Evolutionary conservation across 177 flowering plant species (phyloP), one percentile per base, ranked within the genome.

Genomic region (Vitis hybrid): DNA sequence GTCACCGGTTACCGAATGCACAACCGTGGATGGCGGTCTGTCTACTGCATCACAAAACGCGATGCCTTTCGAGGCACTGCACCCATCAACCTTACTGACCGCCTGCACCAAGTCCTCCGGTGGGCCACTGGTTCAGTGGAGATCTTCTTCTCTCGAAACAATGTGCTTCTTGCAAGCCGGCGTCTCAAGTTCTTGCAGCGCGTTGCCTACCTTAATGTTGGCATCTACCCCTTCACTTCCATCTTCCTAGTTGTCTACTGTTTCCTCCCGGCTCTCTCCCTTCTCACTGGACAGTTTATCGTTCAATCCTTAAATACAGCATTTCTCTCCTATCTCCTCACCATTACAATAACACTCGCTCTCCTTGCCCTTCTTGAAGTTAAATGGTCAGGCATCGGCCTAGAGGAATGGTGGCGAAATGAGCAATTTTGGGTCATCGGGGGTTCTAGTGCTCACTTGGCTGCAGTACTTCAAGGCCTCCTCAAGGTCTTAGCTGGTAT

Each of bases 51-150:
- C 53, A 89, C 95, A 22, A 87, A 84, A 71, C 86, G 91, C 0
- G 93, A 89, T 22, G 95, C 95, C 1, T 90, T 90, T 61, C 85
- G 91, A 1, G 95, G 95, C 53, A 75, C 88, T 0, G 95, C 95
- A 2, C 95, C 95, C 0, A 90, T 90, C 65, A 90, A 90, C 70
- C 84, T 90, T 7, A 89, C 95, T 0, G 95, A 90, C 64, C 82
- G 95, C 0, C 86, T 89, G 9, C 92, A 90, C 73, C 95, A 90
- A 50, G 93, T 90, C 18, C 91, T 90, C 14, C 80, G 91, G 18
- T 90, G 92, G 95, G 95, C 95, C 1, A 89, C 95, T 1, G 95
- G 95, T 47, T 90, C 95, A 2, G 91, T 90, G 9, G 95, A 90
- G 70, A 90, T 90, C 71, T 89, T 87, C 76, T 90, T 79, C 85